Evolutionary conservation across 306 rosid species (phyloP), one percentile per base, ranked within the genome.

Genomic region (Fragaria vesca): DNA sequence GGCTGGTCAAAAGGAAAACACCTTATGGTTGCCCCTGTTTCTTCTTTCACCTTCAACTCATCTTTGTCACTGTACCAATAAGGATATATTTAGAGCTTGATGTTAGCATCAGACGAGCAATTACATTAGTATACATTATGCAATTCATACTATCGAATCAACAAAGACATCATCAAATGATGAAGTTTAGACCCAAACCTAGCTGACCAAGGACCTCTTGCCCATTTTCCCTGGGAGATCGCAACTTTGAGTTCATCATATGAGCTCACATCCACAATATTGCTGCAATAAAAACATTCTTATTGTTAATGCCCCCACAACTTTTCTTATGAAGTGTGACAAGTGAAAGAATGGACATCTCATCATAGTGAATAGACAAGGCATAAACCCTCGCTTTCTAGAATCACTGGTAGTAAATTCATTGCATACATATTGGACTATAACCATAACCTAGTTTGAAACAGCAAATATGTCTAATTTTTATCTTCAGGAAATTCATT

Each of bases 161-260:
- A 38, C 36, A 30, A 47, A 18, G 34, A 28, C 61, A 12, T 58
- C 16, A 54, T 10, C 5, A 34, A 62, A 38, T 34, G 3, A 18
- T 42, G 16, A 65, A 61, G 47, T 57, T 21, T n/a, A 72, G 5
- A 50, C 75, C n/a, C 65, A 72, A 87, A 95, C 98, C 97, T 89
- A 60, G 98, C 98, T 43, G 98, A 95, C 98, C 98, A 95, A 55
- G 98, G 97, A 71, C 97, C 97, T 84, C 97, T 88, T 61, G 99
- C 99, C 99, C 99, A 95, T 91, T 91, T 93, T 20, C 98, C 98
- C 83, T 88, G 83, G 42, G 95, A 84, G 78, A 95, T 89, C 48
- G 93, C 98, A 15, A 45, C 87, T 89, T 93, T 92, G 82, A 95
- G 99, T 81, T 95, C 99, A 80, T 88, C 86, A 43, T 95, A 95